Conservation (phyloP, 1,284 basidiomycete genomes). For the Apiotrichum veenhuisii region DNA sequence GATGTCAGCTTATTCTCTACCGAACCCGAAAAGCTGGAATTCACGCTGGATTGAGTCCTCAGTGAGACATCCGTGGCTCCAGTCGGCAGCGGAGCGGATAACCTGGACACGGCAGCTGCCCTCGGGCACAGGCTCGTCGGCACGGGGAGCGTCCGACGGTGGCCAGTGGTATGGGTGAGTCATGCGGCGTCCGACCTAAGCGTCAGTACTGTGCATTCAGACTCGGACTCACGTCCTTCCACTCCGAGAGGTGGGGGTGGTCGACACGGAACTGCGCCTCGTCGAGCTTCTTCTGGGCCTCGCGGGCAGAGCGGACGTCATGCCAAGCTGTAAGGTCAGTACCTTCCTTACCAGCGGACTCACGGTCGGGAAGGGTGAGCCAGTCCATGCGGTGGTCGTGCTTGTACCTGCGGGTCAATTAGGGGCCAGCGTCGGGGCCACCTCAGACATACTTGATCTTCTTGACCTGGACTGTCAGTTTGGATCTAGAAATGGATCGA, state of each 20-base stretch:
- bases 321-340: slow-evolving; percentile 36
- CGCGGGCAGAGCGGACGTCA: slow-evolving; percentile 29
- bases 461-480: slow-evolving; percentile 23
- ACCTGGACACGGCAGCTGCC: slow-evolving; percentile 43
- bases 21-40: slow-evolving; percentile 49
- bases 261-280: slow-evolving; percentile 37
- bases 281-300: slow-evolving; percentile 29
- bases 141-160: slow-evolving; percentile 37
- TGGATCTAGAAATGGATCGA: background rate
- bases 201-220: background rate
- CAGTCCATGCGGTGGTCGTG: slow-evolving; percentile 59
- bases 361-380: slow-evolving; percentile 74
- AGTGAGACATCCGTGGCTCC: slow-evolving; percentile 82
- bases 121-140: slow-evolving; percentile 37
- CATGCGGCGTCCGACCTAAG: slow-evolving; percentile 36
- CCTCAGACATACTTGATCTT: slow-evolving; percentile 32
- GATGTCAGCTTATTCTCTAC: background rate
- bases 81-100: slow-evolving; percentile 77
- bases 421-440: background rate
- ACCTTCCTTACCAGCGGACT: background rate
- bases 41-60: slow-evolving; percentile 82
- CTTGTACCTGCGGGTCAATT: slow-evolving; percentile 45
- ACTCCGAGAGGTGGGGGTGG: slow-evolving; percentile 47
- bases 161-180: slow-evolving; percentile 49
- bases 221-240: slow-evolving; percentile 36